Evolutionary conservation across 2,329 filamentous ascomycete species (phyloP).

Genomic region (Paradendryphiella salina): DNA sequence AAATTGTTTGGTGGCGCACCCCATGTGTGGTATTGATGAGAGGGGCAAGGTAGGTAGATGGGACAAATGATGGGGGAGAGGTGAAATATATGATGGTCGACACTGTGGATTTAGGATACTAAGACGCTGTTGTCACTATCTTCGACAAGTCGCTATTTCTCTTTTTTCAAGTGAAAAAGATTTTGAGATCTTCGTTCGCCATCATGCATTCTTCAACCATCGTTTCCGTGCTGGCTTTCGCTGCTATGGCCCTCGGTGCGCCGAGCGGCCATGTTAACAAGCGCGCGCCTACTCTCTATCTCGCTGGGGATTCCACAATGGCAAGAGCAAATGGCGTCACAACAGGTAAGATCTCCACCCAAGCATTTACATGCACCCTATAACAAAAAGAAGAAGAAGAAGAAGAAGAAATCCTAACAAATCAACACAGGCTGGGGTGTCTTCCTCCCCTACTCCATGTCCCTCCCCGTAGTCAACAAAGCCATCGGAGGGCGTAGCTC

Average conservation of each 20-base stretch:
- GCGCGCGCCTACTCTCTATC: constrained; percentile 54
- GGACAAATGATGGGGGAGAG: too few species aligned
- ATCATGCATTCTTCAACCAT: constrained; percentile 18
- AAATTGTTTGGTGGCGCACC: too few species aligned
- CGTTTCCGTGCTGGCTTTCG: constrained; percentile 25
- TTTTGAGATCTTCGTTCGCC: neutral
- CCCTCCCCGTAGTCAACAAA: constrained; percentile 61
- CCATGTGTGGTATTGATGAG: too few species aligned
- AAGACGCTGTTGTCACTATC: too few species aligned
- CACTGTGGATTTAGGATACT: too few species aligned
- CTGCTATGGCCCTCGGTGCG: constrained; percentile 27
- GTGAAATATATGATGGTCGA: too few species aligned
- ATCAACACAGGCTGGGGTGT: constrained; percentile 62
- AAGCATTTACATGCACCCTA: neutral
- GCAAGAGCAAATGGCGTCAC: constrained; percentile 53
- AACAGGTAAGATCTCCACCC: constrained; percentile 38
- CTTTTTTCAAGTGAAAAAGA: too few species aligned
- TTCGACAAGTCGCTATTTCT: too few species aligned
- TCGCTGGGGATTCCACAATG: constrained; percentile 67
- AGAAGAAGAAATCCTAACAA: neutral
- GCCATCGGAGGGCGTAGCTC: constrained; percentile 69
- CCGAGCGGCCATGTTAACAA: constrained; percentile 29
- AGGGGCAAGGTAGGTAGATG: too few species aligned
- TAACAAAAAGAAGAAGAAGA: too few species aligned
- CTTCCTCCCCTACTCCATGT: constrained; percentile 59